Evolutionary conservation across 805 yeast species (phyloP), one percentile per base, ranked within the genome.

Genomic region (Blastobotrys robertii): DNA sequence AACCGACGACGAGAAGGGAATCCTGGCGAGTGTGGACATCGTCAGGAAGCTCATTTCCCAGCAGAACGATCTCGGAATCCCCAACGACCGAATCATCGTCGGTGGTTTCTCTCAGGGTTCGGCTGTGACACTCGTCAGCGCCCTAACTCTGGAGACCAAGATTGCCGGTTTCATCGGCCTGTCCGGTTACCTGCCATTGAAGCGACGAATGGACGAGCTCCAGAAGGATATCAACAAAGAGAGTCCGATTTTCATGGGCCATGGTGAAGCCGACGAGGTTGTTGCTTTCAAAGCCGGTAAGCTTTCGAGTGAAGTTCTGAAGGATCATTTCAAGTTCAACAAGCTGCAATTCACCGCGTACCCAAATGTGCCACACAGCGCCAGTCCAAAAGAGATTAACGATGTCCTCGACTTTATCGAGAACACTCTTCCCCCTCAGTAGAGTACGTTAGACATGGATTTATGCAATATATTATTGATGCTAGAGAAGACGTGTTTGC

Each of bases 21-120:
- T 69, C 9, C 47, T 54, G 37, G 53, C 49, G 43, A 50, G 64
- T 22, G 57, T 59, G 4, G 55, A 46, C n/a, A 44, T 48, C 7
- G 48, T 67, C 33, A 50, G 57, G 41, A 42, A 42, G 30, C 50
- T 64, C 9, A 47, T 68, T 19, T 54, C 55, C 29, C 55, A 53
- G 37, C 66, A 62, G 45, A 50, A 59, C 16, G 51, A 43, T 8
- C 45, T 46, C 6, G 71, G 71, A 4, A 56, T 65, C 16, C 56
- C 65, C 6, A 44, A 66, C 9, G 52, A 57, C 30, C 74, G 82
- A 42, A 82, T 92, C 38, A 67, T 92, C n/a, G 67, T 92, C 44
- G 97, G 97, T 30, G 98, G 98, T 0, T 92, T 92, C 59, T 81
- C 94, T 3, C 98, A 92, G 64, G 98, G 98, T 43, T 94, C 86